Evolutionary conservation across 1,284 basidiomycete species (phyloP).

Genomic region (Chalciporus sp.): DNA sequence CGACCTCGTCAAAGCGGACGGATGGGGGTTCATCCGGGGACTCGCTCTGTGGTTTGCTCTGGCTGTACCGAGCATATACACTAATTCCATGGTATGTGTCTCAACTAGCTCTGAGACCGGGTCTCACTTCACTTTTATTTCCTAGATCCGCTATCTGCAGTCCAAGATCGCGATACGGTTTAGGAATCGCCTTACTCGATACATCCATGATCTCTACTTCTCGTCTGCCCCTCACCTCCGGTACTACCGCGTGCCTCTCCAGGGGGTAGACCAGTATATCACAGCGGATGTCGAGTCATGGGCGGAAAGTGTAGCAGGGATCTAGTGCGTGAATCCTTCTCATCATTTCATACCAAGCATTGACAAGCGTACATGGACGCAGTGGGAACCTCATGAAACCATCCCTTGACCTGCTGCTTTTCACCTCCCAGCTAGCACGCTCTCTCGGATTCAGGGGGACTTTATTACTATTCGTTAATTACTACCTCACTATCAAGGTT

Average conservation of each 20-base stretch:
- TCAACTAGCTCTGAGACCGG: background rate
- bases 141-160: slow-evolving; percentile 87
- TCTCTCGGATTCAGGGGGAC: slow-evolving; percentile 86
- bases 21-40: slow-evolving; percentile 81
- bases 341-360: background rate
- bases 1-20: slow-evolving; percentile 88
- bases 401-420: slow-evolving; percentile 88
- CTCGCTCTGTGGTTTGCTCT: slow-evolving; percentile 89
- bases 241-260: slow-evolving; percentile 74
- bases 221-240: slow-evolving; percentile 68
- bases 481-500: slow-evolving; percentile 75
- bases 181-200: slow-evolving; percentile 86
- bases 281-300: slow-evolving; percentile 93
- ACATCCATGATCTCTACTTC: slow-evolving; percentile 92
- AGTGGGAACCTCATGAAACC: slow-evolving; percentile 80
- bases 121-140: background rate
- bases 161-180: slow-evolving; percentile 86
- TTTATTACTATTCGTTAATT: slow-evolving; percentile 79
- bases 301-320: slow-evolving; percentile 83
- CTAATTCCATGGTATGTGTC: slow-evolving; percentile 84
- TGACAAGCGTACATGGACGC: background rate
- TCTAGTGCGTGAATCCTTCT: slow-evolving; percentile 67
- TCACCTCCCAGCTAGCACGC: slow-evolving; percentile 89
- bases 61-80: slow-evolving; percentile 92
- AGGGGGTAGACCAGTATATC: slow-evolving; percentile 89